phyloP scores from a whole-genome alignment of 106 monocot species.

The Alisma plantagoaquatica region DNA sequence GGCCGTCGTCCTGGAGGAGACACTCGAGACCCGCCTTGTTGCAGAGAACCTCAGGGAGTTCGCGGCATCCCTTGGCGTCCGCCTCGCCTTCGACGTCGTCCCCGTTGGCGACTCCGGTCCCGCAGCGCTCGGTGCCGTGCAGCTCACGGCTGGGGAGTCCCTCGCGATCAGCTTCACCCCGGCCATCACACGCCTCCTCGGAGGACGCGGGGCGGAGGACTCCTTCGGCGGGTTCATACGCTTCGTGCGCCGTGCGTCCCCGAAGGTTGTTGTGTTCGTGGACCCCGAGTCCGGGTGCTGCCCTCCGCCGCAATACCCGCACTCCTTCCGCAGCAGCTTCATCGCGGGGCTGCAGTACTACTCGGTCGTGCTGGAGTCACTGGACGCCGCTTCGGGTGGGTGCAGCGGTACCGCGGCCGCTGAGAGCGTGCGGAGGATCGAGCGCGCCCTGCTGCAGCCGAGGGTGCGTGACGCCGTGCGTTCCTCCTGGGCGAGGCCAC shows the following conservation, averaged over 20 bases:
- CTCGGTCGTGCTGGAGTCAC: constrained; percentile 28
- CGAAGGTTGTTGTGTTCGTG: constrained; percentile 35
- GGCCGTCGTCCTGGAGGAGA: constrained; percentile 45
- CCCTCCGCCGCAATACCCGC: constrained; percentile 2
- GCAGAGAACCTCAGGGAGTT: constrained; percentile 47
- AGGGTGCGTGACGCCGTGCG: constrained; percentile 24
- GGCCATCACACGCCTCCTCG: constrained; percentile 20
- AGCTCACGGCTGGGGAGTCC: constrained; percentile 28
- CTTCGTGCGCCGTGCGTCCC: constrained; percentile 29
- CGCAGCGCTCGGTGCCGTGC: constrained; percentile 22
- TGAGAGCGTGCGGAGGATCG: constrained; percentile 21
- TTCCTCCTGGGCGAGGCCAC: constrained; percentile 10
- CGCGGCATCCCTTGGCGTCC: constrained; percentile 22
- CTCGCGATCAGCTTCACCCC: constrained; percentile 42
- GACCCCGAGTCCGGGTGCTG: constrained; percentile 28
- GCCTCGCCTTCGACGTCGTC: constrained; percentile 36
- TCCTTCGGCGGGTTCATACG: constrained; percentile 21
- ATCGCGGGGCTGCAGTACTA: constrained; percentile 35
- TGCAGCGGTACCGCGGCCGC: no score
- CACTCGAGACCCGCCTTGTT: constrained; percentile 37
- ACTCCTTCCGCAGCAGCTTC: constrained; percentile 30
- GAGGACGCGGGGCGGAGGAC: constrained; percentile 10
- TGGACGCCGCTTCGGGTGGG: no score
- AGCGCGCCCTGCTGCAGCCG: constrained; percentile 29
- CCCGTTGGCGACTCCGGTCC: constrained; percentile 35